Conservation (phyloP, 1,284 basidiomycete species). For the Microbotryum violaceum region DNA sequence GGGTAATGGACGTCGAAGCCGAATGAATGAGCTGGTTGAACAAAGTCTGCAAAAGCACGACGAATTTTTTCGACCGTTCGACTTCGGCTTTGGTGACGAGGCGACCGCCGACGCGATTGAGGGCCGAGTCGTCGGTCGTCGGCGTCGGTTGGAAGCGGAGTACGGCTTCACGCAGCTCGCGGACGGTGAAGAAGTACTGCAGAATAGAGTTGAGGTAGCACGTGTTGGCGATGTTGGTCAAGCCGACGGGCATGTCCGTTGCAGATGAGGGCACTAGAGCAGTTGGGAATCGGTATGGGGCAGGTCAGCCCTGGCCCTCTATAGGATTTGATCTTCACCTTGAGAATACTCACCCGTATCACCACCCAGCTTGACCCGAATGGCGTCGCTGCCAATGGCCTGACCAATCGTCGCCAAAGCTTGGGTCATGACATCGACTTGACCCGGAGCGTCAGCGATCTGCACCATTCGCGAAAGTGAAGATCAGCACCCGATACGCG, state of each 20-base stretch:
- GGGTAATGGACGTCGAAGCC: constrained; percentile 62
- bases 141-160: constrained; percentile 46
- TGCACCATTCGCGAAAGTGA: constrained; percentile 26
- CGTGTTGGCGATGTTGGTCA: constrained; percentile 88
- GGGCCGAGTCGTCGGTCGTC: constrained; percentile 46
- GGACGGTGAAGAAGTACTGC: constrained; percentile 92
- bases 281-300: not conserved
- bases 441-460: not conserved
- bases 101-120: constrained; percentile 76
- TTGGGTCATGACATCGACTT: not conserved
- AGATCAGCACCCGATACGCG: constrained; percentile 19
- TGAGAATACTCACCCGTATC: not conserved
- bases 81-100: constrained; percentile 72
- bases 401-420: too few relatives aligned
- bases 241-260: constrained; percentile 67
- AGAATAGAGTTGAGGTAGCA: constrained; percentile 84
- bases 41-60: constrained; percentile 64
- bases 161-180: constrained; percentile 70
- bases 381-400: not conserved
- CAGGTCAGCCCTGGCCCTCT: not conserved
- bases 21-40: constrained; percentile 69
- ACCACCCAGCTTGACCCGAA: not conserved
- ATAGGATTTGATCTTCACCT: not conserved
- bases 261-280: not conserved
- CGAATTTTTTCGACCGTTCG: constrained; percentile 71